These are phyloP conservation scores for Paramecium bursaria DNA, from an alignment of 73 alveolate species.

Conservation along the genomic window DNA sequence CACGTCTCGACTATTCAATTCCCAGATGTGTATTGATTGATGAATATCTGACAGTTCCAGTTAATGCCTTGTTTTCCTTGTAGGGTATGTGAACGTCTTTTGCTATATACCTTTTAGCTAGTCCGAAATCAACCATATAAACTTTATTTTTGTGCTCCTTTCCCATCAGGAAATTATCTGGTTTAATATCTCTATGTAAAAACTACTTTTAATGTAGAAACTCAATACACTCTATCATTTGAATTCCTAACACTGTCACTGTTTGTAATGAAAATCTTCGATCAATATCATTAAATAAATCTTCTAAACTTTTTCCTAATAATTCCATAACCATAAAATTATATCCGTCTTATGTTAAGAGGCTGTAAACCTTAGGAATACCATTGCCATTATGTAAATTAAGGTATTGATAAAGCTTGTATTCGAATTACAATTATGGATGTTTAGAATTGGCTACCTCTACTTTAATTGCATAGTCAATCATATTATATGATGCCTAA, in stretches of 20 bases:
- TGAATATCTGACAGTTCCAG: constrained; percentile 98
- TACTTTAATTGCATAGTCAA: constrained; percentile 88
- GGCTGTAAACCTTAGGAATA: constrained; percentile 82
- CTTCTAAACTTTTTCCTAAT: constrained; percentile 92
- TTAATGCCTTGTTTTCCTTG: constrained; percentile 92
- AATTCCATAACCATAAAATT: constrained; percentile 91
- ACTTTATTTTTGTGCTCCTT: constrained; percentile 83
- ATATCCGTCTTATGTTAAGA: constrained; percentile 81
- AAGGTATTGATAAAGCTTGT: constrained; percentile 81
- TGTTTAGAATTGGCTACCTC: constrained; percentile 85
- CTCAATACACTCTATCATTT: constrained; percentile 88
- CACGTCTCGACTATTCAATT: constrained; percentile 91
- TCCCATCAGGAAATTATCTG: constrained; percentile 96
- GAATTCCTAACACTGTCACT: constrained; percentile 82
- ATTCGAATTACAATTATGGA: constrained; percentile 94
- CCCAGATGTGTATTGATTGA: constrained; percentile 97
- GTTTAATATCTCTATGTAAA: constrained; percentile 96
- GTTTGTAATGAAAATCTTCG: constrained; percentile 86
- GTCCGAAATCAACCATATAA: constrained; percentile 94
- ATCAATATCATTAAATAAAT: constrained; percentile 80
- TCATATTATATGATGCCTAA: constrained; percentile 81
- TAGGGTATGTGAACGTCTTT: constrained; percentile 91
- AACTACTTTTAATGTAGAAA: constrained; percentile 87
- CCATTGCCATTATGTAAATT: constrained; percentile 85
- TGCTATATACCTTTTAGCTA: constrained; percentile 88